A percentile compares a stretch with the other conserved stretches of the same genome.
These are phyloP conservation scores for Nakataea oryzae DNA, from an alignment of 2,329 filamentous ascomycete species.

Conservation along the genomic window DNA sequence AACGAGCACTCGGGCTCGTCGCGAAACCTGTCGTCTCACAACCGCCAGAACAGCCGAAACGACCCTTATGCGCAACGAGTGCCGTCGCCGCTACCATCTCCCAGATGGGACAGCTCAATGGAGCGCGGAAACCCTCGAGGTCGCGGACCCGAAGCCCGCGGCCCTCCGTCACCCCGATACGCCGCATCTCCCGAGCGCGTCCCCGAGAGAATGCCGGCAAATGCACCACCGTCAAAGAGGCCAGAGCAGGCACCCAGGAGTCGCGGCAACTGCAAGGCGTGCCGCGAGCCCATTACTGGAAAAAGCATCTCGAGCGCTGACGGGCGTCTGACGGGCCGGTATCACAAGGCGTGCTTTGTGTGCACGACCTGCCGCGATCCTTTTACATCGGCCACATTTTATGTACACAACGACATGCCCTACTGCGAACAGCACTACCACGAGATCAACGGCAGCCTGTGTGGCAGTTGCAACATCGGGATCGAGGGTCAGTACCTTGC, in stretches of 20 bases:
- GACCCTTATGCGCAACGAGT: constrained; percentile 9
- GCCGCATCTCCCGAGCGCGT: constrained; percentile 2
- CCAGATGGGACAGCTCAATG: constrained; percentile 7
- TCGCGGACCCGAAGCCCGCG: background rate
- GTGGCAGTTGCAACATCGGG: constrained; percentile 65
- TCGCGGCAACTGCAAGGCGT: constrained; percentile 76
- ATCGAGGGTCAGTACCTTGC: constrained; percentile 94
- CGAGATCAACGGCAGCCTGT: constrained; percentile 78
- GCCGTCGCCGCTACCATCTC: constrained; percentile 10
- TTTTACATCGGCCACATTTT: constrained; percentile 84
- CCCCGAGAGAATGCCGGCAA: background rate
- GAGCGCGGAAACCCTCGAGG: background rate
- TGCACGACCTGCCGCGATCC: constrained; percentile 74
- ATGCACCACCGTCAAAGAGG: constrained; percentile 21
- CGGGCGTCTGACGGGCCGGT: constrained; percentile 81
- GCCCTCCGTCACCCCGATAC: constrained; percentile 3
- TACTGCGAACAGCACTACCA: constrained; percentile 94
- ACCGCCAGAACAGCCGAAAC: constrained; percentile 5
- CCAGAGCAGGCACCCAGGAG: constrained; percentile 23
- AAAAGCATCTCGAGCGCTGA: constrained; percentile 94
- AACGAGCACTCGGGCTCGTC: constrained; percentile 5
- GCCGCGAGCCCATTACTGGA: constrained; percentile 65
- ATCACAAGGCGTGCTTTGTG: constrained; percentile 91
- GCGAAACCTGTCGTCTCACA: background rate
- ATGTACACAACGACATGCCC: constrained; percentile 77